A percentile compares a stretch with the other conserved stretches of the same genome.
Evolutionary conservation across 2,329 filamentous ascomycete genomes (phyloP).

Genomic region (Arachnopeziza araneosa): DNA sequence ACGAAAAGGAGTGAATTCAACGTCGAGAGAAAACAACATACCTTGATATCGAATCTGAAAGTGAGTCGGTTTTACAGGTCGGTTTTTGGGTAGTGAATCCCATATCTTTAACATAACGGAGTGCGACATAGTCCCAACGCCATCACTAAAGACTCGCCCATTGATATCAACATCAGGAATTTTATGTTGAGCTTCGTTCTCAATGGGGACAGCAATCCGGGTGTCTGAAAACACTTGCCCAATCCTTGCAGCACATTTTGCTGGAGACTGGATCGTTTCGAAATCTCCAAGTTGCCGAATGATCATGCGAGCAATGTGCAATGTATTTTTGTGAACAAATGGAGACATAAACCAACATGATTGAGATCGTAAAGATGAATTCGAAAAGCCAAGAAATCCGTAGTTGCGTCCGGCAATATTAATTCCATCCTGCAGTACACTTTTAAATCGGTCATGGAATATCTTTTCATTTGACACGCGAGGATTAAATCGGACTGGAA

Average conservation of each 20-base stretch:
- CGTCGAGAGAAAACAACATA: slow-evolving; percentile 16
- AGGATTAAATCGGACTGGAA: slow-evolving; percentile 54
- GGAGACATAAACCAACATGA: slow-evolving; percentile 62
- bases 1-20: too few relatives aligned
- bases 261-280: slow-evolving; percentile 44
- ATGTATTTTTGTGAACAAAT: slow-evolving; percentile 33
- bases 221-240: slow-evolving; percentile 72
- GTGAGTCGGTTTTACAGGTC: slow-evolving; percentile 49
- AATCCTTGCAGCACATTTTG: slow-evolving; percentile 54
- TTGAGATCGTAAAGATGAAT: slow-evolving; percentile 69
- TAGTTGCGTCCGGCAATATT: slow-evolving; percentile 57
- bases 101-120: slow-evolving; percentile 56
- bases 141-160: slow-evolving; percentile 67
- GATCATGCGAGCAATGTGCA: slow-evolving; percentile 33
- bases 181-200: slow-evolving; percentile 25
- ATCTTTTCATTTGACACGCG: slow-evolving; percentile 45
- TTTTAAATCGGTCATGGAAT: slow-evolving; percentile 53
- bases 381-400: slow-evolving; percentile 70
- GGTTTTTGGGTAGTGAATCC: slow-evolving; percentile 42
- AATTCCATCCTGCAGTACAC: slow-evolving; percentile 53
- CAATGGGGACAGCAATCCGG: slow-evolving; percentile 51
- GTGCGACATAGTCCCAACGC: slow-evolving; percentile 67
- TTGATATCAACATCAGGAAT: slow-evolving; percentile 50
- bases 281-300: slow-evolving; percentile 46
- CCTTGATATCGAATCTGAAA: slow-evolving; percentile 71